Evolutionary conservation across 345 rosid species (phyloP).

Genomic region (Hibiscus mutabilis): DNA sequence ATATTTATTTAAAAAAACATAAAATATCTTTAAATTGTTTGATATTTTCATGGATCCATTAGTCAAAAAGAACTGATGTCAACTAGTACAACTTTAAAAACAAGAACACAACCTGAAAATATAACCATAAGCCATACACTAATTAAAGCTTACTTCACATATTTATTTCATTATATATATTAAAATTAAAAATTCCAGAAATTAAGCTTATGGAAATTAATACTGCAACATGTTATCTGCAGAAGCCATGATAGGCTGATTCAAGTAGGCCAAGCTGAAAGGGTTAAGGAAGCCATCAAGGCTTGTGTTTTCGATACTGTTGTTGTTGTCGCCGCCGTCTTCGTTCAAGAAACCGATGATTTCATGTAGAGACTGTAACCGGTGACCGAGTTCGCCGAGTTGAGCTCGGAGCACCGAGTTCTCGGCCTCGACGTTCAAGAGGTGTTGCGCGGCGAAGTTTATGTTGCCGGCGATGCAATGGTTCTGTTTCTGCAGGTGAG

Average conservation of each 20-base stretch:
- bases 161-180: neutral
- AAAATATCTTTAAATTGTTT: no score
- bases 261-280: conserved; percentile 35
- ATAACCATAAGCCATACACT: neutral
- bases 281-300: conserved; percentile 33
- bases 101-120: neutral
- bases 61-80: neutral
- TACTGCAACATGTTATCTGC: conserved; percentile 43
- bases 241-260: conserved; percentile 73
- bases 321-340: neutral
- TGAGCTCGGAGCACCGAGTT: conserved; percentile 78
- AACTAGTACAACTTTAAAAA: neutral
- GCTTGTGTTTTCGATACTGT: neutral
- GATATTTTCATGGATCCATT: neutral
- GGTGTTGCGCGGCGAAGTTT: conserved; percentile 53
- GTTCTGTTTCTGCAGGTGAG: conserved; percentile 50
- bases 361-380: conserved; percentile 71
- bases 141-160: neutral
- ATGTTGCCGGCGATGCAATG: conserved; percentile 47
- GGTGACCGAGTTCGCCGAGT: conserved; percentile 50
- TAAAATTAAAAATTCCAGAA: neutral
- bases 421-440: conserved; percentile 52
- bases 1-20: neutral
- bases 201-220: conserved; percentile 19
- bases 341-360: conserved; percentile 40